phyloP scores from a whole-genome alignment of 257 asterid species.

The Parsonsia alboflavescens region DNA sequence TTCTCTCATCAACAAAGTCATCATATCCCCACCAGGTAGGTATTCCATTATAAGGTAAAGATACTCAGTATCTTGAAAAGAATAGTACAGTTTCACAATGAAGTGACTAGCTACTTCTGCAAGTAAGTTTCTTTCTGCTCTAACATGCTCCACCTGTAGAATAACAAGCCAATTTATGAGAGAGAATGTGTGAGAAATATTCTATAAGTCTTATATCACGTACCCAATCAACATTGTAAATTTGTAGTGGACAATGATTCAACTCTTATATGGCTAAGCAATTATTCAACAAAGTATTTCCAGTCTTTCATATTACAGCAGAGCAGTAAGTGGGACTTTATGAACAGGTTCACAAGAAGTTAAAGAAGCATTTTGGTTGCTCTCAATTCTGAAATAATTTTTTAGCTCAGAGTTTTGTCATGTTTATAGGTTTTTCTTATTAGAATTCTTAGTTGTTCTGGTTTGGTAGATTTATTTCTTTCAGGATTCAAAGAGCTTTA shows the following conservation, averaged over 20 bases:
- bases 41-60: slow-evolving; percentile 93
- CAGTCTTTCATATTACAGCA: background rate
- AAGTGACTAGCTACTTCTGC: slow-evolving; percentile 98
- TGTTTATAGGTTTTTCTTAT: background rate
- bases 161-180: slow-evolving; percentile 12
- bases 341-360: background rate
- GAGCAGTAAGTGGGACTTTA: background rate
- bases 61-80: slow-evolving; percentile 92
- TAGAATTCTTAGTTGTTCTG: background rate
- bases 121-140: slow-evolving; percentile 89
- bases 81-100: slow-evolving; percentile 84
- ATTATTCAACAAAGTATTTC: background rate
- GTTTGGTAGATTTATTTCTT: background rate
- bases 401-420: background rate
- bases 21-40: slow-evolving; percentile 98
- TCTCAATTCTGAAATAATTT: background rate
- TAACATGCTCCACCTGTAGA: slow-evolving; percentile 85
- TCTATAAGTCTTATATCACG: background rate
- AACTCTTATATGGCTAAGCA: background rate
- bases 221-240: background rate
- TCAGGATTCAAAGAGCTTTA: background rate
- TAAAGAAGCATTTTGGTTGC: background rate
- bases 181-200: background rate
- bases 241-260: background rate
- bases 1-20: slow-evolving; percentile 94